Evolutionary conservation across 805 yeast genomes (phyloP).

Genomic region (Cyberlindnera amylophila): DNA sequence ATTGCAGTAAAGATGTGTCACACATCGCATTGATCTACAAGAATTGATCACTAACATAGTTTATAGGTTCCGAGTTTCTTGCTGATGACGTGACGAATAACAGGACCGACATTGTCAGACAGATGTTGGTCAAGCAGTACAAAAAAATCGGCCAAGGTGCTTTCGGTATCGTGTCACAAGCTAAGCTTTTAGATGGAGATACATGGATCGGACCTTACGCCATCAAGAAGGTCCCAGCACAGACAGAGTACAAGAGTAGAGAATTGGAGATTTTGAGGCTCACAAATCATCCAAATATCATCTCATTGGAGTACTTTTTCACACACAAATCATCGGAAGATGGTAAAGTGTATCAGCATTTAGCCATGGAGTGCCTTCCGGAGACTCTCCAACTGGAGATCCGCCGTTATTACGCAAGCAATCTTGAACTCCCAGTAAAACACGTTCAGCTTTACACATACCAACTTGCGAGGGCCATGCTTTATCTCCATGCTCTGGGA

Average conservation of each 20-base stretch:
- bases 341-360: conserved; percentile 67
- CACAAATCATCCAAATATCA: conserved; percentile 78
- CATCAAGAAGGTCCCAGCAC: conserved; percentile 81
- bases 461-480: conserved; percentile 81
- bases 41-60: background rate
- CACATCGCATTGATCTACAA: too few relatives aligned
- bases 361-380: conserved; percentile 88
- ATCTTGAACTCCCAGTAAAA: conserved; percentile 61
- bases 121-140: conserved; percentile 69
- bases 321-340: conserved; percentile 63
- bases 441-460: conserved; percentile 75
- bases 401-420: conserved; percentile 58
- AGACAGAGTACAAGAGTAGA: conserved; percentile 79
- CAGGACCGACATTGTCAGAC: conserved; percentile 45
- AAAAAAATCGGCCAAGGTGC: conserved; percentile 83
- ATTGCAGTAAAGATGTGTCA: too few relatives aligned
- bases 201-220: conserved; percentile 79
- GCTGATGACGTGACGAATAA: conserved; percentile 64
- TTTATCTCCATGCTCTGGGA: conserved; percentile 74
- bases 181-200: conserved; percentile 44
- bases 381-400: conserved; percentile 74
- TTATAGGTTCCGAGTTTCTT: conserved; percentile 36
- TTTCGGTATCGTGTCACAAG: conserved; percentile 80
- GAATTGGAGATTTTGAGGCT: conserved; percentile 73
- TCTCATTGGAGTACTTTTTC: conserved; percentile 63